phyloP scores from a whole-genome alignment of 768 basidiomycete species.

The Rhizopogon roseolus region DNA sequence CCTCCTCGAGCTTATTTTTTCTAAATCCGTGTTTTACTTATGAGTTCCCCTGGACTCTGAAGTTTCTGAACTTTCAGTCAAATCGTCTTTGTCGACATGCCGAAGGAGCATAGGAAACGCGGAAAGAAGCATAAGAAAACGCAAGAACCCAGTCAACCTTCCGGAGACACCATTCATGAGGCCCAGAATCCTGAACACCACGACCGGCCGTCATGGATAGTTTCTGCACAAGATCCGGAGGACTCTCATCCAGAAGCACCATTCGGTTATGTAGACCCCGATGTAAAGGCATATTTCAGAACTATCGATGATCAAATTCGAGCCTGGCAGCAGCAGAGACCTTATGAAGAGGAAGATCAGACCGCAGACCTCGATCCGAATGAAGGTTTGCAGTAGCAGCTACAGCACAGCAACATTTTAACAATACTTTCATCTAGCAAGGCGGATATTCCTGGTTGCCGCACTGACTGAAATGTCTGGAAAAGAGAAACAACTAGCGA shows the following conservation, averaged over 20 bases:
- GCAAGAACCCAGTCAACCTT: constrained; percentile 15
- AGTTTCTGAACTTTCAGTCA: not conserved
- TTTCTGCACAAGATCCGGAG: constrained; percentile 34
- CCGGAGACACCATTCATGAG: not conserved
- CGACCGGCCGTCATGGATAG: constrained; percentile 63
- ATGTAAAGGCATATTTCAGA: constrained; percentile 90
- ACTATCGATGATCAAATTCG: constrained; percentile 85
- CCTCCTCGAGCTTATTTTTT: not conserved
- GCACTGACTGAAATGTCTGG: constrained; percentile 80
- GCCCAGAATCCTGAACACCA: constrained; percentile 24
- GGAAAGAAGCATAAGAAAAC: constrained; percentile 70
- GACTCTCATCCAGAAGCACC: constrained; percentile 64
- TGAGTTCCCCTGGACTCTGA: no score
- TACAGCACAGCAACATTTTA: not conserved
- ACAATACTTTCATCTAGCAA: constrained; percentile 41
- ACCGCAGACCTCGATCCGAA: constrained; percentile 56
- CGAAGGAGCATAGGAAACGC: constrained; percentile 69
- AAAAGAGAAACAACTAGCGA: constrained; percentile 86
- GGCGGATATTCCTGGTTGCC: constrained; percentile 73
- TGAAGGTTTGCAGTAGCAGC: constrained; percentile 46
- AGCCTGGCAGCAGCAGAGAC: constrained; percentile 67
- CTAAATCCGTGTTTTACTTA: not conserved
- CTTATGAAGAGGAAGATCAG: constrained; percentile 33
- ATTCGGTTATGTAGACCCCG: constrained; percentile 85
- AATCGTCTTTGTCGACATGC: constrained; percentile 40